Base-by-base conservation (phyloP, 176 grass and related monocot species). In the Triticum aestivum region DNA sequence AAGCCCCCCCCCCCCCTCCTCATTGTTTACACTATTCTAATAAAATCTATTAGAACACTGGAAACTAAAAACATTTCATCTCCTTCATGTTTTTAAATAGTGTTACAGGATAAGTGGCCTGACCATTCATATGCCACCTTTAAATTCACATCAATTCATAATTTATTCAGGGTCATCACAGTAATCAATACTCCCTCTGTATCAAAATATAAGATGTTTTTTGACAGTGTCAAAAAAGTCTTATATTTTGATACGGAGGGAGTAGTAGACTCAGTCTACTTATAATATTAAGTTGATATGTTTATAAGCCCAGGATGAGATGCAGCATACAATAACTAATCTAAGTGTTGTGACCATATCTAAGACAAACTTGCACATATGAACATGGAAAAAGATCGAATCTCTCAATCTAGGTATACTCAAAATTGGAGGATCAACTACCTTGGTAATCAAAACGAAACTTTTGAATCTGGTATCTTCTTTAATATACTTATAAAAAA, bases 321-420 rank as follows among this genome's bases (percentile, higher is more conserved):
- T 42, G n/a, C 33, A 79, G 54, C 26, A 59, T 86, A 33, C 24
- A 66, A 45, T 20, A 20, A 68, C 23, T 27, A 61, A 63, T 78
- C 27, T 29, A 73, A 10, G 41, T 61, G 44, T 29, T 27, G n/a
- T 20, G 64, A 77, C 33, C 17, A 14, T 82, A 41, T 80, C 61
- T 64, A 34, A 80, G 33, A 89, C 21, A 81, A 26, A 80, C 8
- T 12, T 89, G 8, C 29, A 14, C 37, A 74, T 45, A 45, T 77
- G 32, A 39, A 39, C n/a, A 87, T 58, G 14, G 33, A 4, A 58
- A 4, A 6, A 58, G 4, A 61, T 61, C 20, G 45, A 13, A 70
- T 78, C 83, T 13, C 20, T 61, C 10, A 61, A 73, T 73, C 52
- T 11, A 84, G 13, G 30, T 84, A 32, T 89, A 65, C 12, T 78